Evolutionary conservation across 2,329 filamentous ascomycete species (phyloP).

Genomic region (Sclerotinia spermophila): DNA sequence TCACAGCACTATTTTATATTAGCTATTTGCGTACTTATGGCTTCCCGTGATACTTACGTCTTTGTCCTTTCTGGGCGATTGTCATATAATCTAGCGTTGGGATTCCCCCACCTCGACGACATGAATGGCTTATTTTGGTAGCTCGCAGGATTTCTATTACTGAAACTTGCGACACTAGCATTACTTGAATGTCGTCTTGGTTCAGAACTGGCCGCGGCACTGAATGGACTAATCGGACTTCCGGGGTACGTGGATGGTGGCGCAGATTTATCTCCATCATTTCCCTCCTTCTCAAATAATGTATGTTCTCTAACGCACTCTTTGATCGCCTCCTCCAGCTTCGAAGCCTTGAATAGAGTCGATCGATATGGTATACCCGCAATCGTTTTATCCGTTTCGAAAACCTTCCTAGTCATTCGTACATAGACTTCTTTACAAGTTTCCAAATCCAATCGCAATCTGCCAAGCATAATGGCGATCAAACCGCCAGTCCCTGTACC

Average conservation of each 20-base stretch:
- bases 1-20: constrained; percentile 67
- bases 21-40: constrained; percentile 19
- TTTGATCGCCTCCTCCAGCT: constrained; percentile 87
- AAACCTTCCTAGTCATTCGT: constrained; percentile 88
- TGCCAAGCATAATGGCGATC: constrained; percentile 94
- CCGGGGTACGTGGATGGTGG: constrained; percentile 15
- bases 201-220: constrained; percentile 32
- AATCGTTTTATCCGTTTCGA: constrained; percentile 97
- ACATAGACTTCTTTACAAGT: constrained; percentile 98
- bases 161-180: constrained; percentile 79
- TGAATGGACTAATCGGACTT: constrained; percentile 45
- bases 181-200: constrained; percentile 66
- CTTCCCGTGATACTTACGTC: constrained; percentile 60
- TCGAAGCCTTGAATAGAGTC: constrained; percentile 95
- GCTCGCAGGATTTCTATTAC: constrained; percentile 58
- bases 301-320: constrained; percentile 86
- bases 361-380: constrained; percentile 91
- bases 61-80: constrained; percentile 80
- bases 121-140: constrained; percentile 53
- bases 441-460: constrained; percentile 85
- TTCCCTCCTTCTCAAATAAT: constrained; percentile 74
- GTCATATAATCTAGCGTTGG: constrained; percentile 85
- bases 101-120: constrained; percentile 66
- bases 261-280: constrained; percentile 51
- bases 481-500: constrained; percentile 93